Evolutionary conservation across 2,329 filamentous ascomycete species (phyloP), one percentile per base, ranked within the genome.

Genomic region (Tolypocladium capitatum): DNA sequence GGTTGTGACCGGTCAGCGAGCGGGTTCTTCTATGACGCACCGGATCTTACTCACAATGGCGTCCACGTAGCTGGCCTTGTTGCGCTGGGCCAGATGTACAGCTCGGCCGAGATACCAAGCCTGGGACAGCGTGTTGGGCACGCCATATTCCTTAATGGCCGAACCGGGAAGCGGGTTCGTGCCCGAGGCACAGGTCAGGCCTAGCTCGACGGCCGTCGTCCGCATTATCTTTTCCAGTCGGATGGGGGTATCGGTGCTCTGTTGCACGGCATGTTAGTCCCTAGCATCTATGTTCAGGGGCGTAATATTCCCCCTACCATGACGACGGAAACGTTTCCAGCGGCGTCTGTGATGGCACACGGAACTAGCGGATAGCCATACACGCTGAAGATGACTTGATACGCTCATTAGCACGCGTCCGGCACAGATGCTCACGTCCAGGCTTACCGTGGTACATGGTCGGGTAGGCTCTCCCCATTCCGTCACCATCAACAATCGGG

Each of bases 391-490:
- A 60, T 67, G 11, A 60, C 65, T 68, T 27, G 1, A 44, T 52
- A 31, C 49, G 35, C 18, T 38, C 27, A 10, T 16, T 8, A 7
- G 1, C 5, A 20, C 16, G 0, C 1, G 10, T 7, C 2, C 13
- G 24, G 6, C 7, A 16, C 9, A 5, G 2, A 1, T 1, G 13
- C 16, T 5, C 11, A 20, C 4, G 14, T 7, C 6, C n/a, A 16
- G 2, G 14, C 58, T 47, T 46, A 62, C 60, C 58, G 20, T 67
- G 61, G 33, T 64, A 59, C 55, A 64, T 61, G 4, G 65, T 68
- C 0, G 65, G 65, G 49, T 65, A 68, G 0, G 65, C 65, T 43
- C 65, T 51, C 1, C 65, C 64, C 65, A 68, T 67, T 0, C 57
- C 59, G 50, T 68, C 65, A 3, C 61, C 65, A 18, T 68, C 65